These are phyloP conservation scores for Aegilops longissima DNA, from an alignment of 176 grass and related monocot genomes.

Conservation along the genomic window DNA sequence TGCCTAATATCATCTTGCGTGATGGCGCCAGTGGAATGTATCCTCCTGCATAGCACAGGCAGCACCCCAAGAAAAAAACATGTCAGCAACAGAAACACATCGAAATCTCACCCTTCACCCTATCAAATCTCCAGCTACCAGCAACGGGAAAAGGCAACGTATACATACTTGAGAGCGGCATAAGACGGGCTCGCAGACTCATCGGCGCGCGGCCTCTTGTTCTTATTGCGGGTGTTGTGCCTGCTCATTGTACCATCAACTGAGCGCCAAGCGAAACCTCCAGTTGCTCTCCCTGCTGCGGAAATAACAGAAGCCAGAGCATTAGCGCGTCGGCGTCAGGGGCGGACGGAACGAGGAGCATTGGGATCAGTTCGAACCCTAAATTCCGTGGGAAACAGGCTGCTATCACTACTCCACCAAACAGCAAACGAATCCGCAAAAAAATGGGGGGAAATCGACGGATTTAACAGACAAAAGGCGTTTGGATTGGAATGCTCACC, in stretches of 20 bases:
- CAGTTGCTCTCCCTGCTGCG: conserved; percentile 2
- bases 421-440: not conserved
- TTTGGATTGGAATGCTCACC: not conserved
- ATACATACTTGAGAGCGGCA: conserved; percentile 69
- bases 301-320: conserved; percentile 4
- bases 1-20: conserved; percentile 58
- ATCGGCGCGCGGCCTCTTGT: conserved; percentile 66
- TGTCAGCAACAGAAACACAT: conserved; percentile 12
- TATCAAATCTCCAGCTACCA: not conserved
- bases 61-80: conserved; percentile 8
- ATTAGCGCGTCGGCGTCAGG: conserved; percentile 7
- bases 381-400: not conserved
- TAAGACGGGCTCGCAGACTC: conserved; percentile 46
- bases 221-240: conserved; percentile 94
- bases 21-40: conserved; percentile 70
- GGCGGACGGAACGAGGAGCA: not conserved
- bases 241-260: conserved; percentile 67
- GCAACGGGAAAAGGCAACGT: conserved; percentile 15
- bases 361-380: not conserved
- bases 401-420: not conserved
- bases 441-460: not conserved
- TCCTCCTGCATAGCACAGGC: conserved; percentile 58
- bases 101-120: not conserved
- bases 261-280: not conserved
- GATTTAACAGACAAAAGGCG: not conserved